These are phyloP conservation scores for Helicostylum pulchrum DNA, from an alignment of 192 early-diverging fungal genomes.

Conservation along the genomic window DNA sequence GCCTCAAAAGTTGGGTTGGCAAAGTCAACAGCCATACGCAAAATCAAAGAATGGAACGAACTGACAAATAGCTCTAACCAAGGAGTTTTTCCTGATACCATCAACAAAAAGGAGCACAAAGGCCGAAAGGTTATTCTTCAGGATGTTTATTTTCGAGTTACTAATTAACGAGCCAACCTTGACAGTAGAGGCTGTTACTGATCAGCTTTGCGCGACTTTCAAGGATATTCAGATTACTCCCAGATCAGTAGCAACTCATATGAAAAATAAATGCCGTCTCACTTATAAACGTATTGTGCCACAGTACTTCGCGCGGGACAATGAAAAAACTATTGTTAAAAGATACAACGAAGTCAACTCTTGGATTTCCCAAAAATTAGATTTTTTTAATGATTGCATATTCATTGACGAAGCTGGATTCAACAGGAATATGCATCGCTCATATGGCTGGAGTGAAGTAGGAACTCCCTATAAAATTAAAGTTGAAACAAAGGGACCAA, in stretches of 20 bases:
- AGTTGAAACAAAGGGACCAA: slow-evolving; percentile 16
- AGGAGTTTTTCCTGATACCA: slow-evolving; percentile 1
- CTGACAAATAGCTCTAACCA: neutral
- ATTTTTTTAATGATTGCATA: slow-evolving; percentile 16
- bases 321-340: slow-evolving; percentile 3
- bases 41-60: slow-evolving; percentile 10
- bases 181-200: slow-evolving; percentile 12
- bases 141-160: slow-evolving; percentile 13
- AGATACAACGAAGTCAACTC: neutral
- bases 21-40: slow-evolving; percentile 2
- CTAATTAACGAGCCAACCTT: slow-evolving; percentile 14
- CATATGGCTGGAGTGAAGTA: slow-evolving; percentile 7
- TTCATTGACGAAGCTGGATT: slow-evolving; percentile 19
- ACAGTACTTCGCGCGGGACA: neutral
- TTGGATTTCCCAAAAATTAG: slow-evolving; percentile 12
- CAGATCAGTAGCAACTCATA: slow-evolving; percentile 7
- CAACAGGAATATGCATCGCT: slow-evolving; percentile 10
- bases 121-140: slow-evolving; percentile 7
- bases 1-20: neutral
- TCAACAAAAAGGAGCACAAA: neutral
- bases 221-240: slow-evolving; percentile 6
- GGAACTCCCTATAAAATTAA: slow-evolving; percentile 10
- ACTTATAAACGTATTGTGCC: slow-evolving; percentile 6
- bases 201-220: slow-evolving; percentile 2
- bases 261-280: slow-evolving; percentile 9